Evolutionary conservation across 73 alveolate species (phyloP), one percentile per base, ranked within the genome.

Genomic region (Diophrys appendiculata): DNA sequence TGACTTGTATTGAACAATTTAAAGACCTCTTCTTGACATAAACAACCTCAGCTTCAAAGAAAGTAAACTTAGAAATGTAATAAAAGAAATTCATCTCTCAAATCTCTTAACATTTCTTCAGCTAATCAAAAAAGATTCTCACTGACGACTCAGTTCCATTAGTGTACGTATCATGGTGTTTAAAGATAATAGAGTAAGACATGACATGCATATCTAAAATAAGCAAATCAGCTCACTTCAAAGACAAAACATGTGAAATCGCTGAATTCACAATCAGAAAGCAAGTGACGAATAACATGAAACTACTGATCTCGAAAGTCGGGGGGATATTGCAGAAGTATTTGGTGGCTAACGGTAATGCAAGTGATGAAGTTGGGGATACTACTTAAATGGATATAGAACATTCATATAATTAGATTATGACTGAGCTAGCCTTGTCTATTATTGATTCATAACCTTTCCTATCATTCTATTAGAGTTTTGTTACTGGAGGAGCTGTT

Each of bases 241-340:
- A 52, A n/a, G 85, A 76, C 54, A 76, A 60, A 33, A 77, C 69
- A 3, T 56, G 85, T 32, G 85, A 76, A 60, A 65, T 76, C 0
- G 85, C 85, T 2, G 85, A 76, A 29, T 64, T 29, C 32, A 76
- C 77, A 1, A 65, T 76, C 29, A 56, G 85, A 64, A 56, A 33
- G 24, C 85, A 76, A 64, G 68, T 76, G 0, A 76, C 29, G 69
- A 76, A 76, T 54, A 27, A 24, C 18, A 76, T 76, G 85, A 76
- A 64, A 65, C 27, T 33, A 31, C 71, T 76, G 25, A 52, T 52
- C 70, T 29, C 55, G 56, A 65, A 33, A 14, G 34, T 69, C 2
- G 85, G 60, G 13, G 54, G 52, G n/a, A 29, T 32, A 24, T 56
- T 33, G 28, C 2, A 22, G 26, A 8, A 24, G 0, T 54, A 18